phyloP scores from a whole-genome alignment of 2,329 filamentous ascomycete genomes.

The Xylaria multiplex region DNA sequence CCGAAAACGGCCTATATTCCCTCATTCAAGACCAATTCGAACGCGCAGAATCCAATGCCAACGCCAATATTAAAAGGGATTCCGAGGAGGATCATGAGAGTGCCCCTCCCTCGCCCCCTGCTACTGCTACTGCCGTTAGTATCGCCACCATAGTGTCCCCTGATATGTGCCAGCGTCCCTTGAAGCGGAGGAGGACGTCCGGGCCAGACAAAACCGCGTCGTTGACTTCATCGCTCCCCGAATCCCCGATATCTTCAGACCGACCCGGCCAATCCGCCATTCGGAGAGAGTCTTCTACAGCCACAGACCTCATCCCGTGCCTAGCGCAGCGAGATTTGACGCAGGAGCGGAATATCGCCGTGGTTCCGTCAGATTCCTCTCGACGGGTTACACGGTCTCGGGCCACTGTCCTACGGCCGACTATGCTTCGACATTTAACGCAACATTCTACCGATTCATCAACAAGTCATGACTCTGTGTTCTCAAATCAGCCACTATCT shows the following conservation, averaged over 20 bases:
- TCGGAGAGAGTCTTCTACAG: background rate
- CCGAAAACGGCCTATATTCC: constrained; percentile 77
- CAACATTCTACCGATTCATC: constrained; percentile 43
- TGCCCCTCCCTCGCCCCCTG: background rate
- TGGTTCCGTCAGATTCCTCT: constrained; percentile 18
- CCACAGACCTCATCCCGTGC: background rate
- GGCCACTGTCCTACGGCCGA: constrained; percentile 36
- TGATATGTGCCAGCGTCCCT: constrained; percentile 45
- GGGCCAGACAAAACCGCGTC: constrained; percentile 21
- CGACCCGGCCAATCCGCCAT: background rate
- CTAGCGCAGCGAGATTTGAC: background rate
- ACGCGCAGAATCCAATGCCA: constrained; percentile 54
- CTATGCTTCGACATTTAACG: constrained; percentile 41
- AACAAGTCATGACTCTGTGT: constrained; percentile 42
- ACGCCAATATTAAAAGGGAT: constrained; percentile 47
- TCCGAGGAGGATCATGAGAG: constrained; percentile 36
- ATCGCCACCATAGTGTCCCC: constrained; percentile 37
- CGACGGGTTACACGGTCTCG: constrained; percentile 45
- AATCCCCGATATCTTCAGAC: background rate
- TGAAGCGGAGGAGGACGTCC: constrained; percentile 44
- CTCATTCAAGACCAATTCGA: constrained; percentile 76
- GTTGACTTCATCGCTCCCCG: constrained; percentile 2
- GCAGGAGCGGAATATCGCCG: constrained; percentile 2
- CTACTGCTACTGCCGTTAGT: background rate
- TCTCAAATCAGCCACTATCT: constrained; percentile 41